phyloP scores from a whole-genome alignment of 148 eudicot species.

The Persicaria tinctoria region DNA sequence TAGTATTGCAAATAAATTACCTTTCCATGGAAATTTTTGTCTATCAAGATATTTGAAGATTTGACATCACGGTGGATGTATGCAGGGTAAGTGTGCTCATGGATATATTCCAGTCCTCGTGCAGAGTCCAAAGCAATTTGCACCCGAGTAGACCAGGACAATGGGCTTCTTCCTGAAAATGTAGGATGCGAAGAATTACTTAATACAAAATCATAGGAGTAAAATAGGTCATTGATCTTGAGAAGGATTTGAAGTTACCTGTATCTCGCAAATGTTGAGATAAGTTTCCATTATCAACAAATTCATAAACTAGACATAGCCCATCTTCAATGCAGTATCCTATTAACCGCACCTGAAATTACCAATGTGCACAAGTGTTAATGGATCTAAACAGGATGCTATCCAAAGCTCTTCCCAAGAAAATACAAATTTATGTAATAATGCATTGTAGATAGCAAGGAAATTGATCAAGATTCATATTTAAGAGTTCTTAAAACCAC shows the following conservation, averaged over 20 bases:
- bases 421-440: background rate
- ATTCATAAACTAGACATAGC: slow-evolving; percentile 59
- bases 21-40: slow-evolving; percentile 51
- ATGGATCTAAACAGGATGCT: background rate
- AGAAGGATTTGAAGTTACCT: slow-evolving; percentile 23
- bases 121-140: slow-evolving; percentile 79
- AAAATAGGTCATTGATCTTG: background rate
- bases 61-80: slow-evolving; percentile 73
- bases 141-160: slow-evolving; percentile 58
- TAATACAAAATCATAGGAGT: slow-evolving; percentile 4
- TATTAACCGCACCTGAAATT: slow-evolving; percentile 48
- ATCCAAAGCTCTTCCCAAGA: background rate
- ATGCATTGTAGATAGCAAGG: background rate
- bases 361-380: background rate
- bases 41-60: slow-evolving; percentile 57
- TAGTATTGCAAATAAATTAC: slow-evolving; percentile 17
- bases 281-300: slow-evolving; percentile 58
- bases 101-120: slow-evolving; percentile 73
- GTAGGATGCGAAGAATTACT: background rate
- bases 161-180: slow-evolving; percentile 36
- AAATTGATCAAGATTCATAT: background rate
- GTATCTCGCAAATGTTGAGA: slow-evolving; percentile 47
- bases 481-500: background rate
- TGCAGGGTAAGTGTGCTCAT: slow-evolving; percentile 61
- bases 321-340: slow-evolving; percentile 60